Conservation (phyloP, 2,329 filamentous ascomycete species). For the Neospermospora avenae region DNA sequence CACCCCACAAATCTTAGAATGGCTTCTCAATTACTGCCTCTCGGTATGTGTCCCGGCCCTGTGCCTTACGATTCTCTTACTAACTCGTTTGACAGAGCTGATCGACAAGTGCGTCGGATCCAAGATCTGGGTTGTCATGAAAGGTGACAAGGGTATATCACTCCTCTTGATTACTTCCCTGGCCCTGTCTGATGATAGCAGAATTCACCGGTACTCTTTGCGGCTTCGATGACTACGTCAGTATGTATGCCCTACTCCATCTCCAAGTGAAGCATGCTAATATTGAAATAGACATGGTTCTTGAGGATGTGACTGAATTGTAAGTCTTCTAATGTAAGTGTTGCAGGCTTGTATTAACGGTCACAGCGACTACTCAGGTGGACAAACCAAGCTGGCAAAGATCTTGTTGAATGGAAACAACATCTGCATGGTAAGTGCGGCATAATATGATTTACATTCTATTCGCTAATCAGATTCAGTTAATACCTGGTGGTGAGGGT, state of each 20-base stretch:
- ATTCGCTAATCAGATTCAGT: conserved; percentile 41
- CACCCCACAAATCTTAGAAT: conserved; percentile 17
- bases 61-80: conserved; percentile 23
- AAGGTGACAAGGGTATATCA: conserved; percentile 88
- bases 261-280: conserved; percentile 4
- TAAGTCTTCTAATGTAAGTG: conserved; percentile 43
- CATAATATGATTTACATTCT: not conserved
- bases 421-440: conserved; percentile 81
- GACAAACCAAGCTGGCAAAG: conserved; percentile 85
- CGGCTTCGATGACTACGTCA: conserved; percentile 99
- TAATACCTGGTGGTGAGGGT: conserved; percentile 76
- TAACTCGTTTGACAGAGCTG: conserved; percentile 60
- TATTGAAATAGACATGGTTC: conserved; percentile 77
- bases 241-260: conserved; percentile 57
- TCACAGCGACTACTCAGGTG: conserved; percentile 88
- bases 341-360: conserved; percentile 20
- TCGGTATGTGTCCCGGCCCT: conserved; percentile 22
- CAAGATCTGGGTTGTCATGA: conserved; percentile 98
- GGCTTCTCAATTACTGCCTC: conserved; percentile 34
- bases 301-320: conserved; percentile 97
- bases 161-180: not conserved
- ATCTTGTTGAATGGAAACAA: conserved; percentile 98
- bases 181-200: conserved; percentile 38
- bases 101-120: conserved; percentile 99
- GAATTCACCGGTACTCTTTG: conserved; percentile 94